A percentile compares a stretch with the other conserved stretches of the same genome.
These are phyloP conservation scores for Nissolia schottii DNA, from an alignment of 306 rosid species.

Conservation along the genomic window DNA sequence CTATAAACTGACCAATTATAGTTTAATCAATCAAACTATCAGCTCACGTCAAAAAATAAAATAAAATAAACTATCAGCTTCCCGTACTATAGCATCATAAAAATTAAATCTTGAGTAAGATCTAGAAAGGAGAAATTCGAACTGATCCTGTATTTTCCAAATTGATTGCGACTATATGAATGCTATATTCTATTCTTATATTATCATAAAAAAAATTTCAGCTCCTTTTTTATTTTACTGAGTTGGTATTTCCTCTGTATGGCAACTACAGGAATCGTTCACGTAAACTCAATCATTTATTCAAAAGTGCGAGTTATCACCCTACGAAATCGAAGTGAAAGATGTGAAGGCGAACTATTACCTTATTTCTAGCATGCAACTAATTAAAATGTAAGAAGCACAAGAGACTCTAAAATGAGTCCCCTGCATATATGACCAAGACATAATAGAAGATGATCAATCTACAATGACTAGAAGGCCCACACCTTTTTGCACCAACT, in stretches of 20 bases:
- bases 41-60: too few species aligned
- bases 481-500: constrained; percentile 3
- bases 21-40: constrained; percentile 1
- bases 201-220: not conserved
- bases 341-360: constrained; percentile 4
- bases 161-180: too few species aligned
- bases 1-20: not conserved
- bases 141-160: not conserved
- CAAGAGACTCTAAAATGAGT: not conserved
- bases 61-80: constrained; percentile 4
- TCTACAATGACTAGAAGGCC: not conserved
- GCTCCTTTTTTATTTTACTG: not conserved
- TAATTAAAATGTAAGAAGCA: not conserved
- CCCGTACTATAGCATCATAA: not conserved
- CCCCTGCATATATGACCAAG: not conserved
- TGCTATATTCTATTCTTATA: too few species aligned
- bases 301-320: constrained; percentile 18
- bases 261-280: not conserved
- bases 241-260: constrained; percentile 1
- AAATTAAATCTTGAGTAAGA: not conserved
- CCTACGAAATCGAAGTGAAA: constrained; percentile 9
- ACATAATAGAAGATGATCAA: not conserved
- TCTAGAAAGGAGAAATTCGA: not conserved
- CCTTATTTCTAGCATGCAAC: not conserved
- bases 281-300: constrained; percentile 11